Evolutionary conservation across 345 rosid species (phyloP), one percentile per base, ranked within the genome.

Genomic region (Excoecaria cochinchinensis): DNA sequence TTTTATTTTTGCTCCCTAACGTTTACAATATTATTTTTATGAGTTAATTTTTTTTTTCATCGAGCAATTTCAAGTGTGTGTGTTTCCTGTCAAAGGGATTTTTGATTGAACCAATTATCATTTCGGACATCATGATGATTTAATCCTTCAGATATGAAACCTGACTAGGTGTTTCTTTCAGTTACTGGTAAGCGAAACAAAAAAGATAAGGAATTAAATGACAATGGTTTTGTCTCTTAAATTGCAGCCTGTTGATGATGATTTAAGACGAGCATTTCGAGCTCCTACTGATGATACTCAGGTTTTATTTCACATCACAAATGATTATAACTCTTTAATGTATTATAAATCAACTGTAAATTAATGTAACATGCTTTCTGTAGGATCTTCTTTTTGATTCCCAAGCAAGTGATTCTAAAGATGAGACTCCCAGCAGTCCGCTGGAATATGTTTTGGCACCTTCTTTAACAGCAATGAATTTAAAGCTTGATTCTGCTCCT

Each of bases 391-490:
- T 83, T 66, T 75, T 86, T 73, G 86, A 74, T 81, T 85, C 85
- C 15, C 89, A 87, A 85, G 77, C 79, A 48, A 79, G 79, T 65
- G 82, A 80, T 75, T 80, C 81, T 36, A 82, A 82, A 75, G 90
- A 85, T 77, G 90, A 90, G 77, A 75, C 56, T 11, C 86, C 91
- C 31, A 79, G 72, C 67, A 85, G 88, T 70, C 85, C 89, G 25
- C 24, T 79, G 73, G 92, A 95, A 75, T 95, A 89, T 85, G 88
- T 83, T 72, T 73, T 87, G 73, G 89, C 91, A 40, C 99, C 97
- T 19, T 87, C 99, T 3, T 55, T 85, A 42, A 86, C 83, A 75
- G 86, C 92, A 69, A 83, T 81, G 92, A 91, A 89, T 80, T 86
- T 92, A 76, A 91, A 90, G 85, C 79, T 86, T 58, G 93, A 86